Conservation (phyloP, 306 rosid genomes). For the Vigna radiata region DNA sequence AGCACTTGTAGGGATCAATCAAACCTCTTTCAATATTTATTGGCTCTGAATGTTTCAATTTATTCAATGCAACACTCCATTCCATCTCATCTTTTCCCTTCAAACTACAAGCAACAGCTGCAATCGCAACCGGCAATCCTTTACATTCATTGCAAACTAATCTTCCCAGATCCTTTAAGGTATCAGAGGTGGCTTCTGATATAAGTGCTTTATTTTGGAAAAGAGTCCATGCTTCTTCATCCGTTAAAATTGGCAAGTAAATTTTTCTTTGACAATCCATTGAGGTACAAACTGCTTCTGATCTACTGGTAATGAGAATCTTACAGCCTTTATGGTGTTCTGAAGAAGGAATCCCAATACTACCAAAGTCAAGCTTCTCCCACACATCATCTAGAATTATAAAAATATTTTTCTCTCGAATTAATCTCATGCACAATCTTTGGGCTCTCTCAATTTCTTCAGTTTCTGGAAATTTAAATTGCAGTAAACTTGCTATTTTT, state of each 20-base stretch:
- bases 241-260: not conserved
- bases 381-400: constrained; percentile 45
- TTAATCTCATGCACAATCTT: not conserved
- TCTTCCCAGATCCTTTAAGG: not conserved
- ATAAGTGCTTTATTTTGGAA: constrained; percentile 7
- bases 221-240: constrained; percentile 30
- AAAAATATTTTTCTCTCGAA: not conserved
- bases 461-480: not conserved
- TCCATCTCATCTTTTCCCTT: not conserved
- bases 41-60: not conserved
- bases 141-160: constrained; percentile 26
- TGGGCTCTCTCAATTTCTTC: not conserved
- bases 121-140: constrained; percentile 42
- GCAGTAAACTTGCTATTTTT: not conserved
- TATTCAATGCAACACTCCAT: constrained; percentile 6
- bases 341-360: constrained; percentile 30
- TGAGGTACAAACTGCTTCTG: not conserved
- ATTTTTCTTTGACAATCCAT: constrained; percentile 34
- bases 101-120: constrained; percentile 23
- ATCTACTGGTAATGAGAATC: constrained; percentile 37
- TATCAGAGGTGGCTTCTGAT: not conserved
- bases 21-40: not conserved
- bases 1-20: not conserved
- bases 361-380: not conserved
- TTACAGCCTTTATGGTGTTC: not conserved